Percentiles rank a stretch among this genome's conserved stretches.
These are phyloP conservation scores for Podosphaera aphanis DNA, from an alignment of 2,329 filamentous ascomycete species.

Conservation along the genomic window DNA sequence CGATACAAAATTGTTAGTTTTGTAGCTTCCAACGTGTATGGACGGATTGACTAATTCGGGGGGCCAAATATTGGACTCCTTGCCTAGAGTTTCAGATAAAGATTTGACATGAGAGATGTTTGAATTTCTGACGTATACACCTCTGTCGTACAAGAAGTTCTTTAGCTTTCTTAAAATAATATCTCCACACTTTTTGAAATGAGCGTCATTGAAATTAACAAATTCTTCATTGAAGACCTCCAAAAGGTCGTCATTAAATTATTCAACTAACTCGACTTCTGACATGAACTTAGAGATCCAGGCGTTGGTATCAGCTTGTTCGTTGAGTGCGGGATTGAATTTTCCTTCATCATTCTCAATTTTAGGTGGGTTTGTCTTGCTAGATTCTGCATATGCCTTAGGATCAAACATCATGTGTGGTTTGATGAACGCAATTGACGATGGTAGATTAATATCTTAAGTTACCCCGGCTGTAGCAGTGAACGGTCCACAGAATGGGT, in stretches of 20 bases:
- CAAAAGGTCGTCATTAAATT: neutral
- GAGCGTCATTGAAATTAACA: neutral
- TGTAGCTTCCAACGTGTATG: neutral
- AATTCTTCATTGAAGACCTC: constrained; percentile 1
- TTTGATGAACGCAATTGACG: too few species aligned
- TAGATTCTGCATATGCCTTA: too few species aligned
- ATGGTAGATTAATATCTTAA: too few species aligned
- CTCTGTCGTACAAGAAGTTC: neutral
- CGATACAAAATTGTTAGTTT: neutral
- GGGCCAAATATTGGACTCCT: neutral
- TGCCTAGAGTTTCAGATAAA: neutral
- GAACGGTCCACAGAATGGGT: too few species aligned
- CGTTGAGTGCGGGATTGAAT: neutral
- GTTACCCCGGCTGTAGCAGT: too few species aligned
- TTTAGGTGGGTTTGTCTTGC: neutral
- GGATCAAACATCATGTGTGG: too few species aligned
- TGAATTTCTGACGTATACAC: neutral
- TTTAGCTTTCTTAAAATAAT: neutral
- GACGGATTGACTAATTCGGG: neutral
- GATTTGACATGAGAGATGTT: neutral
- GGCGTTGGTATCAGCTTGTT: neutral
- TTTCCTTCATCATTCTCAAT: neutral
- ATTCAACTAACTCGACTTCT: neutral
- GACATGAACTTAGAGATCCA: constrained; percentile 1
- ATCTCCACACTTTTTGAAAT: neutral